Evolutionary conservation across 768 basidiomycete species (phyloP), one percentile per base, ranked within the genome.

Genomic region (Pleurotus sapidus): DNA sequence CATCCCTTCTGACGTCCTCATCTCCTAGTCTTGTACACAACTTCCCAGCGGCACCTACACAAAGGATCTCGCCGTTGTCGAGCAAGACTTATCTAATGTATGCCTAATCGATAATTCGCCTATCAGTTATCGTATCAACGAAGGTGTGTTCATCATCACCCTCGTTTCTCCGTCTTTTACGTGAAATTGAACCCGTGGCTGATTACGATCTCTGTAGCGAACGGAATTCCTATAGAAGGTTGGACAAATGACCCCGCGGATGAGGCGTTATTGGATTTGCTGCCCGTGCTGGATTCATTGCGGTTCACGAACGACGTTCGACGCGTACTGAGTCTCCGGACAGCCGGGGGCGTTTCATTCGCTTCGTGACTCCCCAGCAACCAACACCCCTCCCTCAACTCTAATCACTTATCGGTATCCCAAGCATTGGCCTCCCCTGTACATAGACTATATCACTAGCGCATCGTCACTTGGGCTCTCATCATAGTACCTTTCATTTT

Each of bases 231-330:
- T 34, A 93, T 99, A 72, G 96, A 98, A 79, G 97, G 97, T 49
- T 98, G 97, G 97, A 98, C 95, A 20, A 89, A 95, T 59, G 97
- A 99, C 73, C 95, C 93, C 30, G 86, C 88, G 59, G 97, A 99
- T 74, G 93, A 98, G 73, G 97, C 96, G 18, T 77, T 99, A 56
- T 87, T 99, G 56, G 95, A 98, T 75, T 82, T 98, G 50, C 76
- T 99, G 23, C 97, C 97, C 17, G 88, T 99, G 54, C 84, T 99
- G 54, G 97, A 99, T 71, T 96, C 94, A 47, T 75, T 99, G 60
- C 84, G 97, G 38, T 99, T 99, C 73, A 97, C 95, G 9, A 88
- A 86, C 57, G 97, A 99, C 70, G 97, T 99, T 42, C 84, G 97
- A 62, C 84, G 89, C 62, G 89, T 98, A 20, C 80, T 99, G 49